Evolutionary conservation across 768 basidiomycete genomes (phyloP).

Genomic region (Xerocomellus dryophilus): DNA sequence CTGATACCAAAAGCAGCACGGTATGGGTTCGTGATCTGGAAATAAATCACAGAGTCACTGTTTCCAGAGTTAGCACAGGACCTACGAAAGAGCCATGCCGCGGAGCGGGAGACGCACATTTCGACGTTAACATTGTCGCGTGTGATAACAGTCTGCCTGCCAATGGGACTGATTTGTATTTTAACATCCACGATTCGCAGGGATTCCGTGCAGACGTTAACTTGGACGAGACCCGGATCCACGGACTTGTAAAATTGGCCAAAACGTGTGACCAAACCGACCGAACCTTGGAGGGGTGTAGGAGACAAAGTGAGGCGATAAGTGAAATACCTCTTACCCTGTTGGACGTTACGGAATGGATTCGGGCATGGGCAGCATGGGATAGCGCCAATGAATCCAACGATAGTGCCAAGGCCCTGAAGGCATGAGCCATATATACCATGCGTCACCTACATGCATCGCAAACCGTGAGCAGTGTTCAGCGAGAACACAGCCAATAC

Average conservation of each 20-base stretch:
- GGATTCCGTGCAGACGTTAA: slow-evolving; percentile 92
- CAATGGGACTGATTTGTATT: slow-evolving; percentile 89
- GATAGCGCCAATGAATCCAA: slow-evolving; percentile 71
- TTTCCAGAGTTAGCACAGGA: slow-evolving; percentile 6
- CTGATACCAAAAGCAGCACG: slow-evolving; percentile 91
- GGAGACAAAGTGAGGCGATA: slow-evolving; percentile 15
- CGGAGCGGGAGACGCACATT: slow-evolving; percentile 51
- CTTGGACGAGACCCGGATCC: slow-evolving; percentile 86
- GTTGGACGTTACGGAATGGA: slow-evolving; percentile 80
- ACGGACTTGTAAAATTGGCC: slow-evolving; percentile 96
- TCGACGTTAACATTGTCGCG: slow-evolving; percentile 96
- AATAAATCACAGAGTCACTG: slow-evolving; percentile 91
- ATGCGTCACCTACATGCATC: slow-evolving; percentile 59
- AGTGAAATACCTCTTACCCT: slow-evolving; percentile 47
- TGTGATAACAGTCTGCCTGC: slow-evolving; percentile 87
- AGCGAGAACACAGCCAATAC: not conserved
- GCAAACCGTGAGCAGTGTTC: not conserved
- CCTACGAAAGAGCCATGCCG: not conserved
- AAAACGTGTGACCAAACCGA: slow-evolving; percentile 89
- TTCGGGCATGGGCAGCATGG: slow-evolving; percentile 86
- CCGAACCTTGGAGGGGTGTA: slow-evolving; percentile 53
- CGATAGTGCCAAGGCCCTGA: slow-evolving; percentile 59
- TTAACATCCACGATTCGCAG: slow-evolving; percentile 90
- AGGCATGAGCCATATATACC: slow-evolving; percentile 83
- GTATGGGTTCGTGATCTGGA: slow-evolving; percentile 87